Evolutionary conservation across 768 basidiomycete species (phyloP), one percentile per base, ranked within the genome.

Genomic region (Agaricus sinodeliciosus): DNA sequence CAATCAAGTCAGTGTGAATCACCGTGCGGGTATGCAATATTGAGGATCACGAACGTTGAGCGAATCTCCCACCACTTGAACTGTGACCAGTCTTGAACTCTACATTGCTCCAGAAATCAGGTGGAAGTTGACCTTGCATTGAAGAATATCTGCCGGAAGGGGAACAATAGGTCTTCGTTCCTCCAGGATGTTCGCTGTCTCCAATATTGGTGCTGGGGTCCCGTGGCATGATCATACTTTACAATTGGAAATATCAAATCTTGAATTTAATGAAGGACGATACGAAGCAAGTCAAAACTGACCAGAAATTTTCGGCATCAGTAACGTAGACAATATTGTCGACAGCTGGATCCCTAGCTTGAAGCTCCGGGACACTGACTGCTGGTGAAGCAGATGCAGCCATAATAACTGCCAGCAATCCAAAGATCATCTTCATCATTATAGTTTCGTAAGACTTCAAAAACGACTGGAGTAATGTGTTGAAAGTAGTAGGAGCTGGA

Each of bases 321-420:
- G 72, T 78, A 26, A 81, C 67, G 56, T 70, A 76, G 57, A 81
- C 79, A 54, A 76, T 76, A 58, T 81, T 81, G 58, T 78, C 77
- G 9, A 61, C 62, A 3, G 61, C 54, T 3, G 62, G 57, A 43
- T 60, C 53, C 35, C 51, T 43, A 35, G 51, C 51, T 16, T 39
- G 54, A 11, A 61, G 25, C 34, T 40, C 28, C 27, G 35, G 16
- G 2, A 52, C 27, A 15, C 27, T 35, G 16, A 34, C 44, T 16
- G 51, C 44, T 5, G 51, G 51, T 15, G 44, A 19, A 13, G 44
- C 37, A 22, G 35, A 52, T 28, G 37, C 43, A 26, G 19, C 35
- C 13, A 39, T 16, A 11, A 34, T 16, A 18, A 42, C 3, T 12
- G 49, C 12, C 27, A 50, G 42, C 40, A 50, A 42, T 4, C 31